These are phyloP conservation scores for Pythium aristosporum DNA, from an alignment of 352 stramenopile genomes.

Conservation along the genomic window DNA sequence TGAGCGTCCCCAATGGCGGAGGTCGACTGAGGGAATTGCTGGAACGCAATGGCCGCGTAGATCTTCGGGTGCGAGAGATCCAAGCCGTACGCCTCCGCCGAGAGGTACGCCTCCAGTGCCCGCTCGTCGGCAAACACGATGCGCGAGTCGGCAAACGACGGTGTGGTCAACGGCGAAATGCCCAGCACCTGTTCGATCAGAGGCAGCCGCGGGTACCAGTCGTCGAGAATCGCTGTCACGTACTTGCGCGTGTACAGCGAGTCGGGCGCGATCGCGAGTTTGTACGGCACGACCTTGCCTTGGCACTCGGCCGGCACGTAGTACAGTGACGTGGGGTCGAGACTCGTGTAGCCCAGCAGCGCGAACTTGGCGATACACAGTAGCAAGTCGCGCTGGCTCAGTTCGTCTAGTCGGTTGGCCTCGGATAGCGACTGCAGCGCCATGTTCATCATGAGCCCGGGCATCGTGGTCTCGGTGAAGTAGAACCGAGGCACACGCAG, in stretches of 20 bases:
- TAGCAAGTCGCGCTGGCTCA: conserved; percentile 37
- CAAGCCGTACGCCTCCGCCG: conserved; percentile 45
- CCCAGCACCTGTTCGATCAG: conserved; percentile 37
- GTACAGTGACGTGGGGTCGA: conserved; percentile 35
- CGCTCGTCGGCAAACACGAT: conserved; percentile 61
- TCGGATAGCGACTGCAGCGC: conserved; percentile 47
- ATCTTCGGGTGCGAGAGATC: conserved; percentile 56
- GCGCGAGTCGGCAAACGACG: conserved; percentile 55
- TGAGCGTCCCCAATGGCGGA: conserved; percentile 35
- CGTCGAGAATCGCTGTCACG: conserved; percentile 39
- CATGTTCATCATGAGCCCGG: conserved; percentile 54
- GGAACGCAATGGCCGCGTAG: conserved; percentile 65
- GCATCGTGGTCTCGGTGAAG: conserved; percentile 66
- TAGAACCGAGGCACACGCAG: conserved; percentile 54
- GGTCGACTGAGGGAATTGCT: conserved; percentile 38
- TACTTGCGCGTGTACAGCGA: conserved; percentile 68
- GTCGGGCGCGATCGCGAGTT: conserved; percentile 70
- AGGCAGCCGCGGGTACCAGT: conserved; percentile 60
- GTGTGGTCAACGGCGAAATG: conserved; percentile 45
- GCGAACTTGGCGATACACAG: conserved; percentile 49
- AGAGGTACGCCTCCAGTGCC: conserved; percentile 53
- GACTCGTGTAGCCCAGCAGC: conserved; percentile 51
- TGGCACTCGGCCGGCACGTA: conserved; percentile 44
- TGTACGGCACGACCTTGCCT: conserved; percentile 64
- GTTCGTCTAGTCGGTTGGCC: conserved; percentile 41